Percentiles rank a stretch among this genome's conserved stretches.
phyloP scores from a whole-genome alignment of 495 filamentous ascomycete species.

The Aspergillus hancockii region DNA sequence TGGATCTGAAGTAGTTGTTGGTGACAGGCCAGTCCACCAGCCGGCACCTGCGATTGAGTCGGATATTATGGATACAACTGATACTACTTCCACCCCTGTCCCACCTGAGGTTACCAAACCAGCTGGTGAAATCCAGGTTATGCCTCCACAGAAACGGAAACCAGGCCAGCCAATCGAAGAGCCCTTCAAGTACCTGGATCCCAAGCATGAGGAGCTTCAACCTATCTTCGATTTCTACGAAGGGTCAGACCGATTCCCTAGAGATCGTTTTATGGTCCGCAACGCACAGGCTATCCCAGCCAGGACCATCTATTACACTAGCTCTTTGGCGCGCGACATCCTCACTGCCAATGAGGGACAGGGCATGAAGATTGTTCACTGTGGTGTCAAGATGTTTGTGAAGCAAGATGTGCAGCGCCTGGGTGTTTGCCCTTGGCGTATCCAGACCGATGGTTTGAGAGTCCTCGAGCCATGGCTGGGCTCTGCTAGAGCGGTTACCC shows the following conservation, averaged over 20 bases:
- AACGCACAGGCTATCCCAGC: constrained; percentile 80
- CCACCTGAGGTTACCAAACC: constrained; percentile 21
- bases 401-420: constrained; percentile 88
- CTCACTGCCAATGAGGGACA: constrained; percentile 79
- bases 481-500: constrained; percentile 67
- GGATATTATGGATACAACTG: constrained; percentile 40
- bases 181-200: constrained; percentile 83
- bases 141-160: constrained; percentile 44
- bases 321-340: constrained; percentile 78
- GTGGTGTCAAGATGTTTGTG: constrained; percentile 97
- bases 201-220: constrained; percentile 70
- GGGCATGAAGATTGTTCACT: constrained; percentile 93
- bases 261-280: constrained; percentile 90
- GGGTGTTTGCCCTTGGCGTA: constrained; percentile 87
- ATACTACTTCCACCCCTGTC: constrained; percentile 24
- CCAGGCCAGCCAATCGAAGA: constrained; percentile 68
- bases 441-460: constrained; percentile 89
- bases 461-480: constrained; percentile 89
- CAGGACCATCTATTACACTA: constrained; percentile 95
- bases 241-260: constrained; percentile 78
- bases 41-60: constrained; percentile 46
- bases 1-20: constrained; percentile 45
- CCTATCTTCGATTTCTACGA: constrained; percentile 80
- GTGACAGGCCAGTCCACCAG: constrained; percentile 51
- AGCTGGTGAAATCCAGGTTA: constrained; percentile 15